Percentiles rank a stretch among this genome's conserved stretches.
Conservation (phyloP, 129 eudicot genomes). For the Arctium minus region DNA sequence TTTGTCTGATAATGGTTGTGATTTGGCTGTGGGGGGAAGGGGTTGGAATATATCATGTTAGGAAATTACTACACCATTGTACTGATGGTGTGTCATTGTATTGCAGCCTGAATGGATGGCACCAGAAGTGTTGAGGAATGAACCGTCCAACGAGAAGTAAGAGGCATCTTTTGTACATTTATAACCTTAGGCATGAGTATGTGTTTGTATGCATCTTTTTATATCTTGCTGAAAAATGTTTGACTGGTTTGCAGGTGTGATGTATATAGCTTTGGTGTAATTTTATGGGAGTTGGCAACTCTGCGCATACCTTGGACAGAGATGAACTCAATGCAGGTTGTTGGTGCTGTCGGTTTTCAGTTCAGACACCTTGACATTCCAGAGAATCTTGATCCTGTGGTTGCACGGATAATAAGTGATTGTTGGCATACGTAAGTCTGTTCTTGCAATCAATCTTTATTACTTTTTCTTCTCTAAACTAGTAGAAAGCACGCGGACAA, state of each 20-base stretch:
- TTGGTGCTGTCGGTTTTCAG: conserved; percentile 94
- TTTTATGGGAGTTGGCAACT: conserved; percentile 92
- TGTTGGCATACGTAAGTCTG: conserved; percentile 73
- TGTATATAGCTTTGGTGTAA: conserved; percentile 71
- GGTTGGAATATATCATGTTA: neutral
- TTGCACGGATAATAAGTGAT: conserved; percentile 55
- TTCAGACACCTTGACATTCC: conserved; percentile 74
- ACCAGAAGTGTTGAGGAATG: conserved; percentile 92
- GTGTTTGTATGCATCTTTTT: neutral
- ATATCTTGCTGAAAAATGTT: neutral
- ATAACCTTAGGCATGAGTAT: neutral
- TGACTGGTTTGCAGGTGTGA: conserved; percentile 57
- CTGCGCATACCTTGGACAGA: conserved; percentile 84
- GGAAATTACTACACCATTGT: neutral
- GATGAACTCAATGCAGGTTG: conserved; percentile 95
- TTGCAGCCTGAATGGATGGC: conserved; percentile 99
- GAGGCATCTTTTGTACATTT: conserved; percentile 7
- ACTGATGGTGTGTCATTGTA: conserved; percentile 21
- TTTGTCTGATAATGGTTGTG: neutral
- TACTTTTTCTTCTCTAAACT: neutral
- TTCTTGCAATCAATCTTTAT: neutral
- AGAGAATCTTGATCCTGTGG: conserved; percentile 50
- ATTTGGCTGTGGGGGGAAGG: neutral
- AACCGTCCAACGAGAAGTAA: conserved; percentile 93
- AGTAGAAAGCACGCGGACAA: neutral